Conservation (phyloP, 2,329 filamentous ascomycete species). For the Cercospora citrullina region DNA sequence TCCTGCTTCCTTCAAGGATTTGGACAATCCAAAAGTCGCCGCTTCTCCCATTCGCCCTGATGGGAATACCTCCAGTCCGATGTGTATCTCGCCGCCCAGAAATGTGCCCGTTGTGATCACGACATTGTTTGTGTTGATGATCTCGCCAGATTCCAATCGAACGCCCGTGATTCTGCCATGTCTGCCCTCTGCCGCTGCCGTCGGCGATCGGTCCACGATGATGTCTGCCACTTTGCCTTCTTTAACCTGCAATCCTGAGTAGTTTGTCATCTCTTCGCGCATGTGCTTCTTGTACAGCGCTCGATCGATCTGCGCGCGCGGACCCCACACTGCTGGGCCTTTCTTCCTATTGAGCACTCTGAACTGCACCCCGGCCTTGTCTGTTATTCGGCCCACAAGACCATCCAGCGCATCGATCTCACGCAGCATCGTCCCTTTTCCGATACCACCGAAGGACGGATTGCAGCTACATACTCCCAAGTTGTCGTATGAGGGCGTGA, state of each 20-base stretch:
- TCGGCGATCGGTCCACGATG: conserved; percentile 62
- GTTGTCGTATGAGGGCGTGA: conserved; percentile 86
- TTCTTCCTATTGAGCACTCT: conserved; percentile 84
- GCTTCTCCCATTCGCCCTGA: conserved; percentile 92
- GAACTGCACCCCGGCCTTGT: conserved; percentile 95
- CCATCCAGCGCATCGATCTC: conserved; percentile 96
- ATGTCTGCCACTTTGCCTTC: conserved; percentile 92
- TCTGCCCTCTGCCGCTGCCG: conserved; percentile 48
- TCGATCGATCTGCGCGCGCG: conserved; percentile 92
- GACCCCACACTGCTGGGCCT: conserved; percentile 95
- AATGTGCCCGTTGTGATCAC: conserved; percentile 97
- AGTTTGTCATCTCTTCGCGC: conserved; percentile 77
- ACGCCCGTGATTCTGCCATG: conserved; percentile 80
- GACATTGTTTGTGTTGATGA: conserved; percentile 76
- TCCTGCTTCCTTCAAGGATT: conserved; percentile 82
- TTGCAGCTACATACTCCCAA: conserved; percentile 96
- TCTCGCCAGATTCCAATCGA: conserved; percentile 79
- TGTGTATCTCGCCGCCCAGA: conserved; percentile 92
- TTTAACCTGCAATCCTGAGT: conserved; percentile 76
- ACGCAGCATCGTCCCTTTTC: conserved; percentile 92
- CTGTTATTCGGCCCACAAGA: conserved; percentile 81
- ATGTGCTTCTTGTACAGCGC: conserved; percentile 86
- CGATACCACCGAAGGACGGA: conserved; percentile 96
- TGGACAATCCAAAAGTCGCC: conserved; percentile 88
- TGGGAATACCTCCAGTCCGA: conserved; percentile 77